phyloP scores from a whole-genome alignment of 164 flowering plant genomes.

The Magnolia sinica region DNA sequence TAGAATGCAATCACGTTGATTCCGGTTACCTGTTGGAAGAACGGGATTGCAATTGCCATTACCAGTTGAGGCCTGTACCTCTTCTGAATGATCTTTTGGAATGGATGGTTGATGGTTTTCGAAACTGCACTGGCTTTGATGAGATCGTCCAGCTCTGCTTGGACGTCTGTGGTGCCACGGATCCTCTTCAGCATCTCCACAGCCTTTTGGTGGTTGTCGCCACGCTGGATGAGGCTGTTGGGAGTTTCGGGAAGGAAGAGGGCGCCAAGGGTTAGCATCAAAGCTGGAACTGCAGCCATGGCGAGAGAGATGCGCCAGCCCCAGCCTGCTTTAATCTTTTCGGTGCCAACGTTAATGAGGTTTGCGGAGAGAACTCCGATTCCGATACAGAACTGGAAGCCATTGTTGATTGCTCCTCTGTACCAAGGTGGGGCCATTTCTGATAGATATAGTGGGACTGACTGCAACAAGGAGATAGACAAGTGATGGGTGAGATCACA shows the following conservation, averaged over 20 bases:
- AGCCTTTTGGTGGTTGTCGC: constrained; percentile 15
- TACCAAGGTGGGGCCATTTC: constrained; percentile 59
- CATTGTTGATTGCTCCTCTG: constrained; percentile 57
- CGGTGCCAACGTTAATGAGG: constrained; percentile 27
- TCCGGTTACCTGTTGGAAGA: constrained; percentile 31
- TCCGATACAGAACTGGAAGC: constrained; percentile 52
- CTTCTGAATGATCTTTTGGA: constrained; percentile 8
- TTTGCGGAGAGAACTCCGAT: constrained; percentile 37
- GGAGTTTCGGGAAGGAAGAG: constrained; percentile 33
- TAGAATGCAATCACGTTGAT: constrained; percentile 31
- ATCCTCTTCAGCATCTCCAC: constrained; percentile 21
- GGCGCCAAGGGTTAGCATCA: constrained; percentile 22
- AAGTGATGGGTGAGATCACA: neutral
- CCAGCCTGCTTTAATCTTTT: constrained; percentile 26
- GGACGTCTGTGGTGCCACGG: constrained; percentile 56
- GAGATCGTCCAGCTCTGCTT: constrained; percentile 46
- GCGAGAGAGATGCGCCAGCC: constrained; percentile 35
- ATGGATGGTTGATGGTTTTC: constrained; percentile 12
- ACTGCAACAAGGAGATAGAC: constrained; percentile 26
- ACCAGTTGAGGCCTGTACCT: constrained; percentile 26
- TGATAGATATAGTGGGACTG: constrained; percentile 70
- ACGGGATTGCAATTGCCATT: constrained; percentile 27
- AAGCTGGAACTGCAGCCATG: constrained; percentile 29
- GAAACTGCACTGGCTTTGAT: constrained; percentile 19
- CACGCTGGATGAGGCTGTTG: constrained; percentile 27